phyloP scores from a whole-genome alignment of 2,329 filamentous ascomycete genomes.

The Penicillium sp. region DNA sequence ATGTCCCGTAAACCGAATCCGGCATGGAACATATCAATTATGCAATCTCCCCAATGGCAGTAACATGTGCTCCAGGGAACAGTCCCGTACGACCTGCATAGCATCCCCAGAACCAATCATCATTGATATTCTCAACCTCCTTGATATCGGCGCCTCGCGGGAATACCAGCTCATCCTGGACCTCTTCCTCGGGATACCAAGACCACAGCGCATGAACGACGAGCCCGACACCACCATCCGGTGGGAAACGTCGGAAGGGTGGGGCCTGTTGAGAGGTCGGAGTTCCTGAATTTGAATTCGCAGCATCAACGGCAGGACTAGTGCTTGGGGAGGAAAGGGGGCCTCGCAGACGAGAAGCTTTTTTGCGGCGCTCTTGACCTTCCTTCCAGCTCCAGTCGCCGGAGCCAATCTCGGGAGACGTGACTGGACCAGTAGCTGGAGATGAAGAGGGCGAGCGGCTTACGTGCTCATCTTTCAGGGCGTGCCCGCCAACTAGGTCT shows the following conservation, averaged over 20 bases:
- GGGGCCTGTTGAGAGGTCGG: conserved; percentile 14
- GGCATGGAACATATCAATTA: conserved; percentile 6
- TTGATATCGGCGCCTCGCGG: conserved; percentile 77
- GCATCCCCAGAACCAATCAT: conserved; percentile 83
- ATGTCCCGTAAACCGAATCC: background rate
- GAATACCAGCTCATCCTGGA: conserved; percentile 73
- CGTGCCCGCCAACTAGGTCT: conserved; percentile 74
- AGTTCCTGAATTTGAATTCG: conserved; percentile 9
- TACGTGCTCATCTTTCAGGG: conserved; percentile 61
- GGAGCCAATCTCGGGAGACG: conserved; percentile 27
- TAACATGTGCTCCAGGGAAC: conserved; percentile 77
- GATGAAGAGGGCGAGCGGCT: conserved; percentile 20
- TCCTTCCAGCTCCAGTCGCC: conserved; percentile 47
- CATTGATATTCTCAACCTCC: conserved; percentile 84
- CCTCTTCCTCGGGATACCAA: conserved; percentile 65
- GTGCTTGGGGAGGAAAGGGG: conserved; percentile 9
- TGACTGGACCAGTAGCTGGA: conserved; percentile 25
- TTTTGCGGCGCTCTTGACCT: conserved; percentile 38
- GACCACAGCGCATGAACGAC: conserved; percentile 67
- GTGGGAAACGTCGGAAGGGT: conserved; percentile 58
- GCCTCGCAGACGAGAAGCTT: conserved; percentile 34
- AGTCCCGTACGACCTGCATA: conserved; percentile 79
- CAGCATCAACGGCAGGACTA: background rate
- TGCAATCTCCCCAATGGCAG: conserved; percentile 44
- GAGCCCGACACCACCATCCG: conserved; percentile 70